Evolutionary conservation across 371 early-diverging fungal genomes (phyloP).

Genomic region (Lichtheimia hyalospora): DNA sequence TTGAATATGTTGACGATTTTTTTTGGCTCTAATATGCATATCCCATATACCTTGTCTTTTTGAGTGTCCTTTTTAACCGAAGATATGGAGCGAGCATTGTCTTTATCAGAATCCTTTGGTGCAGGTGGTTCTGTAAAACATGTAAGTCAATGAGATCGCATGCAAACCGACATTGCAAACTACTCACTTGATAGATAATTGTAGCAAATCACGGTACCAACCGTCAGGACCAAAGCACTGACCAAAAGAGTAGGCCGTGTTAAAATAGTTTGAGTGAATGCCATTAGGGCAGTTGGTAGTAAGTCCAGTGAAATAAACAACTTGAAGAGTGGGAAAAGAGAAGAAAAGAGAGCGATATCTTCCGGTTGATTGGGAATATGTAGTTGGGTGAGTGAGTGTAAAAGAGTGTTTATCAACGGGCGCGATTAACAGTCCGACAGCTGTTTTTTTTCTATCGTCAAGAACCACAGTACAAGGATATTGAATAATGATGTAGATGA

Average conservation of each 20-base stretch:
- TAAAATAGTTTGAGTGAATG: slow-evolving; percentile 10
- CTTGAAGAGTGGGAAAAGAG: slow-evolving; percentile 1
- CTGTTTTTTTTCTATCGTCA: too few species aligned
- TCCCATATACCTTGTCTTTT: background rate
- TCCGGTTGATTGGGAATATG: too few species aligned
- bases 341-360: background rate
- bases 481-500: too few species aligned
- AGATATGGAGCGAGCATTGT: background rate
- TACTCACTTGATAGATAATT: slow-evolving; percentile 10
- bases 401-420: too few species aligned
- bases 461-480: too few species aligned
- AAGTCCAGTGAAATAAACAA: slow-evolving; percentile 5
- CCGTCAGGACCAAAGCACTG: slow-evolving; percentile 10
- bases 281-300: slow-evolving; percentile 2
- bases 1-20: background rate
- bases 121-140: background rate
- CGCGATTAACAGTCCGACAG: too few species aligned
- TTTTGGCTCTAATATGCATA: background rate
- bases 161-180: background rate
- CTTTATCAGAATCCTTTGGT: background rate
- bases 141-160: background rate
- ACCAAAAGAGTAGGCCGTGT: background rate
- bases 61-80: background rate
- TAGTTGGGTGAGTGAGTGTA: too few species aligned
- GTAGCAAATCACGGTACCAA: slow-evolving; percentile 14